phyloP scores from a whole-genome alignment of 192 early-diverging fungal species.

The Coemansia sp. region DNA sequence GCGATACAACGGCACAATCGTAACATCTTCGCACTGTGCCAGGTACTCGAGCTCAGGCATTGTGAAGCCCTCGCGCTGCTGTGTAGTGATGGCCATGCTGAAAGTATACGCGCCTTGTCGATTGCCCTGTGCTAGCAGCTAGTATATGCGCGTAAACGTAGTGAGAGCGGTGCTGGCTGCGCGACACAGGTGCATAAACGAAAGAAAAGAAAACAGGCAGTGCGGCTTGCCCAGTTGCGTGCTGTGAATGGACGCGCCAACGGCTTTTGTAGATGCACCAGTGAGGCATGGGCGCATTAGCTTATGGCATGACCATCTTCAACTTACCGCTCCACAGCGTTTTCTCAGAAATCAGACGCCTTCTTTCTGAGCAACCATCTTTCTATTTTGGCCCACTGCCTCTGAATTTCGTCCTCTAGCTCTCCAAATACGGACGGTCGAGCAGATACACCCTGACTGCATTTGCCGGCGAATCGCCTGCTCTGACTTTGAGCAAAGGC shows the following conservation, averaged over 20 bases:
- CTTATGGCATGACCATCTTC: neutral
- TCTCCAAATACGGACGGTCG: no score
- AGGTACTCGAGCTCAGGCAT: slow-evolving; percentile 86
- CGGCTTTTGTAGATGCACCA: slow-evolving; percentile 1
- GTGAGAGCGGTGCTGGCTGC: neutral
- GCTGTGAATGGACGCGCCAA: neutral
- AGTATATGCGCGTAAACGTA: neutral
- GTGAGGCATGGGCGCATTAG: neutral
- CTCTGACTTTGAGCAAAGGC: no score
- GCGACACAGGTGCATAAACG: neutral
- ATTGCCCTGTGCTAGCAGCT: neutral
- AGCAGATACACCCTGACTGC: no score
- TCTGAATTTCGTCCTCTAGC: no score
- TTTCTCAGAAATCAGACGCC: no score
- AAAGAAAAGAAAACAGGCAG: neutral
- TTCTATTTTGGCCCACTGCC: no score
- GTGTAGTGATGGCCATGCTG: slow-evolving; percentile 37
- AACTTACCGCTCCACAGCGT: no score
- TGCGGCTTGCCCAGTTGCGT: neutral
- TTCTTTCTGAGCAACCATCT: no score
- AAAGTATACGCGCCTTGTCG: neutral
- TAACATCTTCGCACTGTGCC: slow-evolving; percentile 74
- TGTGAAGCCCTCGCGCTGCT: slow-evolving; percentile 58
- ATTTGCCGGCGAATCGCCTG: no score
- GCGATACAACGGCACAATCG: slow-evolving; percentile 70